These are phyloP conservation scores for Cystobasidium onofrii DNA, from an alignment of 768 basidiomycete genomes.

Conservation along the genomic window DNA sequence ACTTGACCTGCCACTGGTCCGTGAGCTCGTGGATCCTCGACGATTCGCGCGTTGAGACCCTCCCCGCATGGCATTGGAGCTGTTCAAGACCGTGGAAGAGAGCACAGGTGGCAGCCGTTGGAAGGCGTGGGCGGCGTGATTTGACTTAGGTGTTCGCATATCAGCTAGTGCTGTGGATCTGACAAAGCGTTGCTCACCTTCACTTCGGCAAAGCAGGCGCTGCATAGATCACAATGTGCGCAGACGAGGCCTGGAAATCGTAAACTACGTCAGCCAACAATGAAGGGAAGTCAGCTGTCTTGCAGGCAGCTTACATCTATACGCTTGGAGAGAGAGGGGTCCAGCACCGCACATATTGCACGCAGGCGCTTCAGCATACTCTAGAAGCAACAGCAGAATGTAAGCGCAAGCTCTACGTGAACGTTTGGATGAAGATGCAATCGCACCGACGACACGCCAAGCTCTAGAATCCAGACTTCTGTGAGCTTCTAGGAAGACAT, in stretches of 20 bases:
- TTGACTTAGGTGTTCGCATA: not conserved
- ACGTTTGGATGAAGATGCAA: no score
- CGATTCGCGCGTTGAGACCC: not conserved
- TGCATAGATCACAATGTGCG: not conserved
- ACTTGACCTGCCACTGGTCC: not conserved
- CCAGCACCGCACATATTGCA: not conserved
- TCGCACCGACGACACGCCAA: conserved; percentile 3
- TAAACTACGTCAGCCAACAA: not conserved
- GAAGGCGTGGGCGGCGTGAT: not conserved
- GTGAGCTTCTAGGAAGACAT: not conserved
- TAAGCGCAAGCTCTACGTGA: no score
- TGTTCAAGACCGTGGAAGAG: not conserved
- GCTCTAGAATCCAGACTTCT: not conserved
- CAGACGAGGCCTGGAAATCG: not conserved
- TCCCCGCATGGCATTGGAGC: not conserved
- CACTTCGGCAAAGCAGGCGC: not conserved
- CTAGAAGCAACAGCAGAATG: not conserved
- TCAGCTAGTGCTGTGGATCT: not conserved
- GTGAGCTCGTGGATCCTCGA: not conserved
- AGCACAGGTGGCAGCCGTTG: not conserved
- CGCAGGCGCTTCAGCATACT: not conserved
- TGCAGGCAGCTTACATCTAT: not conserved
- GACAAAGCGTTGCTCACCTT: not conserved
- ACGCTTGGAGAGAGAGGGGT: not conserved
- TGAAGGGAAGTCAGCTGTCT: not conserved